Evolutionary conservation across 192 early-diverging fungal species (phyloP), one percentile per base, ranked within the genome.

Genomic region (Umbelopsis sp.): DNA sequence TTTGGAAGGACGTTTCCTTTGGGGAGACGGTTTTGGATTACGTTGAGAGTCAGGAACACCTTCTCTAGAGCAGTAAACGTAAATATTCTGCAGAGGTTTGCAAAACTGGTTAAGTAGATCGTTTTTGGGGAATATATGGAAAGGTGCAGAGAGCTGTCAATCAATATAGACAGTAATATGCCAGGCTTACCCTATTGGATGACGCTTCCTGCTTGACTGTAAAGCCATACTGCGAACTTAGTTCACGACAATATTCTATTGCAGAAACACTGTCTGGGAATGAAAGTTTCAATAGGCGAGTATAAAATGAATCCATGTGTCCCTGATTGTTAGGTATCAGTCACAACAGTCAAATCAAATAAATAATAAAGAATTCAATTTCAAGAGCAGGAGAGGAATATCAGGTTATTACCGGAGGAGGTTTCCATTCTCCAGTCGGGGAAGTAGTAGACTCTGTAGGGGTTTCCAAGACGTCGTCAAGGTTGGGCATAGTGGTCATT

Each of bases 161-260:
- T n/a, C n/a, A n/a, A n/a, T n/a, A 54, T 50, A 54, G 52, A 25
- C 25, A 54, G 25, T 54, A 24, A 25, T n/a, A n/a, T n/a, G 36
- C 4, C 36, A 41, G 56, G 52, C 54, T 75, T 82, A 85, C 85
- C 80, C 82, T 87, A 68, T 83, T 87, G 16, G 86, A 83, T 45
- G 84, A 85, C 7, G 86, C 83, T 77, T 87, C 86, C 68, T 87
- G 86, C 74, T 87, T 87, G 31, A 87, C 79, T 22, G 84, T 87
- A 53, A 87, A 87, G 36, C 86, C 86, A 72, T 80, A 85, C 51
- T 87, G 82, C 43, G 76, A 78, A 31, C 81, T 80, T 29, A 83
- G 45, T 49, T 80, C 75, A 45, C 86, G 80, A 69, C 86, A 87
- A 31, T 80, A 80, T 34, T 78, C 75, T 34, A 81, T 78, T 34